These are phyloP conservation scores for Cladosporium sp. DNA, from an alignment of 2,329 filamentous ascomycete species.

Conservation along the genomic window DNA sequence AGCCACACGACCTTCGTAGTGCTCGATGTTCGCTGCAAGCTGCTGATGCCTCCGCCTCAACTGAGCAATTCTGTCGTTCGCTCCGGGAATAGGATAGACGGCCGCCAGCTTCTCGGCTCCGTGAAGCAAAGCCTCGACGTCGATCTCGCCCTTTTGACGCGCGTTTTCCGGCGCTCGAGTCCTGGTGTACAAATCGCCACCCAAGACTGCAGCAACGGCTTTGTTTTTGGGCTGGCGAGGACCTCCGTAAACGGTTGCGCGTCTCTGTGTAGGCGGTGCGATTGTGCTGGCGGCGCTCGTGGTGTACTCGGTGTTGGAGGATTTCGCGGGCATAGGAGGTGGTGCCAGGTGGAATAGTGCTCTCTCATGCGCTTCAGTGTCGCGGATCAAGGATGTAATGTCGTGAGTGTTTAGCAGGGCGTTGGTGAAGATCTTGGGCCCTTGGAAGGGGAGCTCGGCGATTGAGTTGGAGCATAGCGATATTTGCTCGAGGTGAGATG, in stretches of 20 bases:
- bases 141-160: conserved; percentile 61
- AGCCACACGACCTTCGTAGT: conserved; percentile 75
- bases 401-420: conserved; percentile 83
- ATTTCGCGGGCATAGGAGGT: conserved; percentile 48
- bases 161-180: conserved; percentile 59
- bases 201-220: conserved; percentile 83
- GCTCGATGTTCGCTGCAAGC: conserved; percentile 66
- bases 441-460: conserved; percentile 60
- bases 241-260: conserved; percentile 44
- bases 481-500: conserved; percentile 48
- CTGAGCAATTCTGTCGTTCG: conserved; percentile 66
- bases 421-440: conserved; percentile 92
- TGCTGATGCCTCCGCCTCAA: conserved; percentile 68
- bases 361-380: conserved; percentile 90
- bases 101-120: conserved; percentile 86
- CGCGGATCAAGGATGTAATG: conserved; percentile 89
- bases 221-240: conserved; percentile 63
- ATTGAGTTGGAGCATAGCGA: conserved; percentile 46
- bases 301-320: conserved; percentile 36
- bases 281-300: conserved; percentile 12
- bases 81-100: conserved; percentile 80
- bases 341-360: conserved; percentile 90
- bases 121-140: conserved; percentile 76
- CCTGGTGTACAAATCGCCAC: conserved; percentile 77
- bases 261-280: conserved; percentile 26